Percentiles rank a stretch among this genome's conserved stretches.
These are phyloP conservation scores for Salvia splendens DNA, from an alignment of 257 asterid genomes.

Conservation along the genomic window DNA sequence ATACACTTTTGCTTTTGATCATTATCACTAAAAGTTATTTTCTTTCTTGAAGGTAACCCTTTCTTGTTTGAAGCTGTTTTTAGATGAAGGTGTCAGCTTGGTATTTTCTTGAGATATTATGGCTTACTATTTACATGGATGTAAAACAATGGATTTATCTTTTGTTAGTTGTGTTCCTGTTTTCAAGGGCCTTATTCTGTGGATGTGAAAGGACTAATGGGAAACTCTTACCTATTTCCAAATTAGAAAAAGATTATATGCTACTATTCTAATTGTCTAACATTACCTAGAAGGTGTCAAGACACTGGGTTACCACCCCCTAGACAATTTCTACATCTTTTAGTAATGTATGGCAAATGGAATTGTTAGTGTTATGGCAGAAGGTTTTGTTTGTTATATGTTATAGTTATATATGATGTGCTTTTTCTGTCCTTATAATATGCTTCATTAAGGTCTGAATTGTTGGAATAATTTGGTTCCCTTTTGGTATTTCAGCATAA, in stretches of 20 bases:
- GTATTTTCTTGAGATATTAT: slow-evolving; percentile 2
- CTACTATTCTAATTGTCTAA: background rate
- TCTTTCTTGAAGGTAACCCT: background rate
- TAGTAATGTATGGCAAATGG: background rate
- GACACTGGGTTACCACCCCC: background rate
- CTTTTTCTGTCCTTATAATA: slow-evolving; percentile 15
- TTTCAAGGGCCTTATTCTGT: background rate
- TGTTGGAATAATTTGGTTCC: slow-evolving; percentile 20
- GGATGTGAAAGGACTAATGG: background rate
- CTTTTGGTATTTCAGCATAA: slow-evolving; percentile 37
- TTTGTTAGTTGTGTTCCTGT: background rate
- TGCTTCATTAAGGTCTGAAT: slow-evolving; percentile 1
- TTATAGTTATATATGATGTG: background rate
- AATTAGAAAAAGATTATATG: background rate
- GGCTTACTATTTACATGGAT: slow-evolving; percentile 1
- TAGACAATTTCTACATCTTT: background rate
- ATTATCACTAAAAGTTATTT: background rate
- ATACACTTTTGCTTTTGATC: background rate
- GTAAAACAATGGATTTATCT: background rate
- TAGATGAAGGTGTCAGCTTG: background rate
- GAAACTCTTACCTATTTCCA: background rate
- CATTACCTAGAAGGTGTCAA: background rate
- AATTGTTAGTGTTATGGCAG: background rate
- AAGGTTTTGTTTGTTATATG: slow-evolving; percentile 21
- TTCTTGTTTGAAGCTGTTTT: background rate